phyloP scores from a whole-genome alignment of 2,329 filamentous ascomycete species.

The Arthrobotrys pseudoclavata region DNA sequence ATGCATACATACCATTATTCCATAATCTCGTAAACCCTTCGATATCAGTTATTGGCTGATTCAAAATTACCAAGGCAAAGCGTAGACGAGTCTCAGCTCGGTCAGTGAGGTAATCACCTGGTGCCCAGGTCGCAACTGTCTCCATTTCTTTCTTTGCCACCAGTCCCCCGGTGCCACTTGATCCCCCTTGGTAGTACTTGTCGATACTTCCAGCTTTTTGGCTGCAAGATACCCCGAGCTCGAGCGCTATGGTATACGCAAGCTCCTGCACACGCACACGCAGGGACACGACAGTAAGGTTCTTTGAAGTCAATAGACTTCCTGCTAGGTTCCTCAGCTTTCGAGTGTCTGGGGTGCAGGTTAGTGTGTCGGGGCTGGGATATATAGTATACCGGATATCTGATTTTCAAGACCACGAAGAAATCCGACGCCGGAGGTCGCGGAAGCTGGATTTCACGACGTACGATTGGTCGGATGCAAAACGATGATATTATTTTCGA shows the following conservation, averaged over 20 bases:
- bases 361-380: not conserved
- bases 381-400: conserved; percentile 19
- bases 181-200: conserved; percentile 15
- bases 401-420: conserved; percentile 26
- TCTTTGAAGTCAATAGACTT: not conserved
- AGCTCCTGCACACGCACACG: conserved; percentile 3
- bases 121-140: conserved; percentile 68
- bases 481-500: conserved; percentile 7
- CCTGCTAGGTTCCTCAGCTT: not conserved
- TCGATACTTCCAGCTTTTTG: not conserved
- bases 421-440: conserved; percentile 31
- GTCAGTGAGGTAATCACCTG: conserved; percentile 62
- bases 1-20: conserved; percentile 64
- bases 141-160: conserved; percentile 65
- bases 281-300: conserved; percentile 1
- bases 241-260: conserved; percentile 10
- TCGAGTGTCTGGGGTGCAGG: not conserved
- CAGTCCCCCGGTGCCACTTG: conserved; percentile 60
- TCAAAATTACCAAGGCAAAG: conserved; percentile 73
- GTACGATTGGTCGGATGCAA: conserved; percentile 30
- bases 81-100: conserved; percentile 61
- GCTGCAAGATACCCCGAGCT: not conserved
- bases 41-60: conserved; percentile 72
- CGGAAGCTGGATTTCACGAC: conserved; percentile 36
- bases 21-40: conserved; percentile 68